Evolutionary conservation across 495 filamentous ascomycete species (phyloP).

Genomic region (Neurospora discreta): DNA sequence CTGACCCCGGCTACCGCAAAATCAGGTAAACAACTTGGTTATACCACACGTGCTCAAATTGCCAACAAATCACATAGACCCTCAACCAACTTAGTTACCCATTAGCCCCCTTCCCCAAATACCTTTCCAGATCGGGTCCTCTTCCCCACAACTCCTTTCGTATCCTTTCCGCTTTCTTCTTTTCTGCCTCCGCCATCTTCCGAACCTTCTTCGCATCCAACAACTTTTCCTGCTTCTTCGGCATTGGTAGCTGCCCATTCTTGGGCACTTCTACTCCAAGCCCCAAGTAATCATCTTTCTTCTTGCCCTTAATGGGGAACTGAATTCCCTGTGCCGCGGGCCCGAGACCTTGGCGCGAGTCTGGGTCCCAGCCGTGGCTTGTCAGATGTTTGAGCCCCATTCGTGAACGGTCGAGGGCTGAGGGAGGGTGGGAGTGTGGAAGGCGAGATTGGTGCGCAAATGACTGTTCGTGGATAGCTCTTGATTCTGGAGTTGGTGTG

Average conservation of each 20-base stretch:
- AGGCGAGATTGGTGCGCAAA: conserved; percentile 77
- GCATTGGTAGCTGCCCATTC: conserved; percentile 23
- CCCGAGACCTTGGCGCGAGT: conserved; percentile 64
- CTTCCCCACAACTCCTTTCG: conserved; percentile 56
- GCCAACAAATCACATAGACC: too few species aligned
- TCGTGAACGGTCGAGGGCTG: conserved; percentile 65
- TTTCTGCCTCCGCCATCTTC: conserved; percentile 47
- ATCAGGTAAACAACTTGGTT: background rate
- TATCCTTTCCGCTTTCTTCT: conserved; percentile 50
- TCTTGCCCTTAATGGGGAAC: conserved; percentile 60
- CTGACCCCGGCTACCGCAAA: background rate
- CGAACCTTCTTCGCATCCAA: conserved; percentile 61
- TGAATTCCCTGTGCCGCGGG: conserved; percentile 58
- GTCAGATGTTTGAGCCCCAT: conserved; percentile 66
- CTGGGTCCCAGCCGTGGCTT: conserved; percentile 80
- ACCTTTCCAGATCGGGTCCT: conserved; percentile 55
- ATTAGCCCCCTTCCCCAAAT: conserved; percentile 42
- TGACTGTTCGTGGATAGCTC: conserved; percentile 52
- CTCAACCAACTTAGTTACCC: background rate
- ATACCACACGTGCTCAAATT: too few species aligned
- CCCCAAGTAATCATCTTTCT: conserved; percentile 65
- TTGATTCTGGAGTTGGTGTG: conserved; percentile 7
- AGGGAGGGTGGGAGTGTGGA: conserved; percentile 73
- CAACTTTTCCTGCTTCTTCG: conserved; percentile 41
- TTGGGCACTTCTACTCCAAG: conserved; percentile 45